A percentile compares a stretch with the other conserved stretches of the same genome.
phyloP scores from a whole-genome alignment of 768 basidiomycete species.

The Amanita jacksonii region DNA sequence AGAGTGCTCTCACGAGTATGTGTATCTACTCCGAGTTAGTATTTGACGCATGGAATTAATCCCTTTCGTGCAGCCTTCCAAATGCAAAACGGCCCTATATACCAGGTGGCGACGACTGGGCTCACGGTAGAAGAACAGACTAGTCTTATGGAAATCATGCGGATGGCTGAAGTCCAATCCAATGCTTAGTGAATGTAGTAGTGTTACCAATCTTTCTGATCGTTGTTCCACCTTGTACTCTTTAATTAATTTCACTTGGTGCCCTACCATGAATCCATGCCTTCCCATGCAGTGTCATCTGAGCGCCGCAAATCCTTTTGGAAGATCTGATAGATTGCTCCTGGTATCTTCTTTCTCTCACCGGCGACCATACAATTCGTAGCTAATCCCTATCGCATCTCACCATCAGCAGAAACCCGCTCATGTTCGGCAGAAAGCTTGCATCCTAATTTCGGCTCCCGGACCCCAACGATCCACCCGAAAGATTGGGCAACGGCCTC shows the following conservation, averaged over 20 bases:
- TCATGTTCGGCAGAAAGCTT: no score
- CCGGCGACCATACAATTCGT: neutral
- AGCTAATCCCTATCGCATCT: neutral
- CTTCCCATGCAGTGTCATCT: no score
- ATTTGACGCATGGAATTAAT: constrained; percentile 6
- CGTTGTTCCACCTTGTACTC: neutral
- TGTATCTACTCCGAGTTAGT: constrained; percentile 8
- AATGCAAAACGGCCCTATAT: constrained; percentile 54
- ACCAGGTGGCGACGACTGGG: constrained; percentile 65
- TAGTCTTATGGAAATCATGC: constrained; percentile 79
- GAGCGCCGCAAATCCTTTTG: constrained; percentile 7
- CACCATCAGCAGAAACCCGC: neutral
- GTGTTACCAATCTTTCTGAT: neutral
- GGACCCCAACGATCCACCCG: no score
- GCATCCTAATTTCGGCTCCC: no score
- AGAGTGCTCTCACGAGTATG: constrained; percentile 67
- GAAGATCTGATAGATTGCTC: neutral
- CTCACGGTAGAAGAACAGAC: constrained; percentile 72
- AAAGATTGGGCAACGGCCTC: no score
- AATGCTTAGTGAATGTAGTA: constrained; percentile 5
- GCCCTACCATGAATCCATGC: no score
- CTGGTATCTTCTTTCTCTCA: no score
- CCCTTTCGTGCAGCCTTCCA: constrained; percentile 50
- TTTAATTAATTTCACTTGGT: no score
- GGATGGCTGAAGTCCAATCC: constrained; percentile 43